Conservation (phyloP, 2,329 filamentous ascomycete species). For the Clarireedia hainanense region DNA sequence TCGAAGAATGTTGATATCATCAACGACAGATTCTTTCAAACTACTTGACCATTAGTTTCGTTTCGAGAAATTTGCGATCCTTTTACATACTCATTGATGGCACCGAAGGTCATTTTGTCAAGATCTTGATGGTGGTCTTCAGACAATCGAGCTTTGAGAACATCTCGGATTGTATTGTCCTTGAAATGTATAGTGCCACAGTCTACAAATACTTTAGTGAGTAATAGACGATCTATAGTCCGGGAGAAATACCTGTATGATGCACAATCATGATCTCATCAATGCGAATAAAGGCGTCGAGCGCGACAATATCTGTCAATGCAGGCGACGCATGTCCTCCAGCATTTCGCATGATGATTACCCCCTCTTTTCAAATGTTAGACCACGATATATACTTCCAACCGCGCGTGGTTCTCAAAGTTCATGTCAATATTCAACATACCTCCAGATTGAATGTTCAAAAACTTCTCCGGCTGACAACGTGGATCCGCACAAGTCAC, state of each 20-base stretch:
- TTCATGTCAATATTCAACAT: not conserved
- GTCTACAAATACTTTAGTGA: slow-evolving; percentile 7
- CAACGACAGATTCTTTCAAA: slow-evolving; percentile 20
- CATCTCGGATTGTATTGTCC: slow-evolving; percentile 16
- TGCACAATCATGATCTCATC: slow-evolving; percentile 25
- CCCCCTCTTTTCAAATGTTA: slow-evolving; percentile 8
- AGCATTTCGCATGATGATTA: slow-evolving; percentile 19
- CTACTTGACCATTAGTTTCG: not conserved
- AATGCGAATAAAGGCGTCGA: slow-evolving; percentile 18
- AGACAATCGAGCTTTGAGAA: slow-evolving; percentile 17
- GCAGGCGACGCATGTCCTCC: slow-evolving; percentile 20
- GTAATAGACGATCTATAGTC: no score
- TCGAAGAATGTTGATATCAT: slow-evolving; percentile 22
- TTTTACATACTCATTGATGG: slow-evolving; percentile 20
- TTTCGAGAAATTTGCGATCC: not conserved
- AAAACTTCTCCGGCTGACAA: slow-evolving; percentile 8
- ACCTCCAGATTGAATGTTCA: slow-evolving; percentile 10
- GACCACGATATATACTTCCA: not conserved
- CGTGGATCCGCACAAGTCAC: slow-evolving; percentile 11
- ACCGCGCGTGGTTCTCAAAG: not conserved
- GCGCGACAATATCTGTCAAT: slow-evolving; percentile 18
- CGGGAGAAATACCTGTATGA: slow-evolving; percentile 20
- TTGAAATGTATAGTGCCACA: slow-evolving; percentile 21
- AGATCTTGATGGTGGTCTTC: slow-evolving; percentile 13
- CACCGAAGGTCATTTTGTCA: slow-evolving; percentile 22